Evolutionary conservation across 139 green algal species (phyloP), one percentile per base, ranked within the genome.

Genomic region (Chlorella sp.): DNA sequence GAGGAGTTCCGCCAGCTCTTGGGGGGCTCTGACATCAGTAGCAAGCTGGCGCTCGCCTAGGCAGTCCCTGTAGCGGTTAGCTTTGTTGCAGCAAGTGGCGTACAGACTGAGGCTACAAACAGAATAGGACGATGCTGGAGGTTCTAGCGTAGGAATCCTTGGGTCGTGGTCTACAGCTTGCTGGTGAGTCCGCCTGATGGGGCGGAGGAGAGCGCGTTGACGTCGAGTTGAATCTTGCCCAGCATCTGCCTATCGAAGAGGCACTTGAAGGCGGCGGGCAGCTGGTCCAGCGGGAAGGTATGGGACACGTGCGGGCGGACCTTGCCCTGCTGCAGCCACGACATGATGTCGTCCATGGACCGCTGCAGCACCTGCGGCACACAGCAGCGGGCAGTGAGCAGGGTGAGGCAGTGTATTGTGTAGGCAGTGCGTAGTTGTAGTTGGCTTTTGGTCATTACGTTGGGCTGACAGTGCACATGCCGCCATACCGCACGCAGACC

Each of bases 181-280:
- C n/a, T n/a, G n/a, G n/a, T n/a, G n/a, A n/a, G n/a, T n/a, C n/a
- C n/a, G n/a, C n/a, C n/a, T n/a, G n/a, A n/a, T n/a, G n/a, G n/a
- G n/a, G n/a, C n/a, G n/a, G n/a, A n/a, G n/a, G n/a, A n/a, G n/a
- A n/a, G n/a, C n/a, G n/a, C n/a, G n/a, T n/a, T n/a, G n/a, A n/a
- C n/a, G n/a, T n/a, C n/a, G n/a, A n/a, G n/a, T n/a, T n/a, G 42
- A 55, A 55, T 55, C 80, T 96, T 96, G 5, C 91, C 91, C 1
- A 87, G 63, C 5, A 88, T 85, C 68, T 82, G 33, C 31, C 87
- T 70, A 22, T 74, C 68, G 51, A 91, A 65, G 27, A 95, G 67
- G 2, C 69, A 65, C 67, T 50, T 60, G 75, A 62, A 63, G 3
- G 32, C 73, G 17, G 49, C 31, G 14, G 30, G 51, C 69, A 67